Base-by-base conservation (phyloP, 2,329 filamentous ascomycete species). In the Lasiodiplodia theobromae region DNA sequence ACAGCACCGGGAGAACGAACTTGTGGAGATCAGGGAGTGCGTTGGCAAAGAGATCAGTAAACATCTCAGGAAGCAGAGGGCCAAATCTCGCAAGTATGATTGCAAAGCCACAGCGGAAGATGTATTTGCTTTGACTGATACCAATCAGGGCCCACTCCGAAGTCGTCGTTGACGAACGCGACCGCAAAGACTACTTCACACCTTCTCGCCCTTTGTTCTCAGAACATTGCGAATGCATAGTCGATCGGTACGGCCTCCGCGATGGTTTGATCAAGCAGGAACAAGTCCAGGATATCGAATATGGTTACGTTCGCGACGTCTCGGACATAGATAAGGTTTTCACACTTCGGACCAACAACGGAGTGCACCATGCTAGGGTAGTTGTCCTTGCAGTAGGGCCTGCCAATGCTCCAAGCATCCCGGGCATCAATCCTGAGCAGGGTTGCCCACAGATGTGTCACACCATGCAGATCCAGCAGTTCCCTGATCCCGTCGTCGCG, bases 1-100 rank as follows among this genome's bases (percentile, higher is more conserved):
- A 68, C 82, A 86, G 21, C 85, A 85, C 0, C 80, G 88, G n/a
- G 85, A 88, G 69, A 78, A 80, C 6, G 91, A 95, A 73, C 78
- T 94, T 10, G 82, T 86, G 57, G 91, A 94, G 78, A 90, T 95
- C 58, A 82, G 85, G 0, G 89, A 90, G 2, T 93, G 92, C 71
- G 92, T 94, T 0, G 92, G 92, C 0, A 93, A 91, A 74, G 92
- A 94, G 74, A 78, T 94, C 68, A 94, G 91, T 81, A 95, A 95
- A 80, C 91, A 95, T 77, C 86, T 87, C 69, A 83, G 81, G 77
- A 91, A 90, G 82, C 93, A 93, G 83, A 87, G 88, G 77, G 80
- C 74, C 18, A 76, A 75, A 31, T n/a, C 56, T 51, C 47, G 64
- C 66, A 66, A 81, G 81, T 75, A 84, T 83, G 83, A 84, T 72